A percentile compares a stretch with the other conserved stretches of the same genome.
phyloP scores from a whole-genome alignment of 1,284 basidiomycete genomes.

The Pholiota adiposa region DNA sequence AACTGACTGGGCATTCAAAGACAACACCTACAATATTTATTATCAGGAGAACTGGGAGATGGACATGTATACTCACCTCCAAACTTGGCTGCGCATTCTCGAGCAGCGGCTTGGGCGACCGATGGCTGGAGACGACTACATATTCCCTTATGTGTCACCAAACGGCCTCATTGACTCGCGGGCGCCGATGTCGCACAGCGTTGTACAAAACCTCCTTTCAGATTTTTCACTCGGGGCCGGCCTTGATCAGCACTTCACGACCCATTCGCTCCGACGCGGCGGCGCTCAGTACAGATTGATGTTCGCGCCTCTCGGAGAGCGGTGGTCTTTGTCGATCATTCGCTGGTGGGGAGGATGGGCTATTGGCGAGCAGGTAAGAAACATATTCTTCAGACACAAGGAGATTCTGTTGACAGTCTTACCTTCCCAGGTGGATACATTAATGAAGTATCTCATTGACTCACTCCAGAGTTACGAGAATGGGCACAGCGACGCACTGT shows the following conservation, averaged over 20 bases:
- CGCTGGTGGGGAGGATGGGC: constrained; percentile 51
- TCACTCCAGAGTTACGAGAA: constrained; percentile 31
- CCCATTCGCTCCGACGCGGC: constrained; percentile 38
- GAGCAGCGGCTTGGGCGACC: constrained; percentile 20
- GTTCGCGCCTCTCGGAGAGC: constrained; percentile 34
- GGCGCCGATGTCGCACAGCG: constrained; percentile 29
- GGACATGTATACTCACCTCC: constrained; percentile 32
- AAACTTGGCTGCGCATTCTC: constrained; percentile 30
- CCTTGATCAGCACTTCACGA: constrained; percentile 32
- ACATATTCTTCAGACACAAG: not conserved
- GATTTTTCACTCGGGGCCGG: constrained; percentile 27
- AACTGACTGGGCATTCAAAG: not conserved
- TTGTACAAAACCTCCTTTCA: constrained; percentile 29
- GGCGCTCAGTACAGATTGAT: constrained; percentile 45
- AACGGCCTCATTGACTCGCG: constrained; percentile 31
- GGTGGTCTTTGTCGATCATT: constrained; percentile 37
- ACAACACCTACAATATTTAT: constrained; percentile 14
- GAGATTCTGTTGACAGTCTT: not conserved
- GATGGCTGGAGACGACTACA: constrained; percentile 32
- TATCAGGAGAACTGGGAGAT: constrained; percentile 28
- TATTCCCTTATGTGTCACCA: constrained; percentile 36
- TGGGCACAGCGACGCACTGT: constrained; percentile 28
- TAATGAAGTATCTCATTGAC: too few relatives aligned
- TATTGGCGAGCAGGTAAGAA: constrained; percentile 34
- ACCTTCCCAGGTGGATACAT: constrained; percentile 30